Base-by-base conservation (phyloP, 805 yeast species). In the Candida pini region DNA sequence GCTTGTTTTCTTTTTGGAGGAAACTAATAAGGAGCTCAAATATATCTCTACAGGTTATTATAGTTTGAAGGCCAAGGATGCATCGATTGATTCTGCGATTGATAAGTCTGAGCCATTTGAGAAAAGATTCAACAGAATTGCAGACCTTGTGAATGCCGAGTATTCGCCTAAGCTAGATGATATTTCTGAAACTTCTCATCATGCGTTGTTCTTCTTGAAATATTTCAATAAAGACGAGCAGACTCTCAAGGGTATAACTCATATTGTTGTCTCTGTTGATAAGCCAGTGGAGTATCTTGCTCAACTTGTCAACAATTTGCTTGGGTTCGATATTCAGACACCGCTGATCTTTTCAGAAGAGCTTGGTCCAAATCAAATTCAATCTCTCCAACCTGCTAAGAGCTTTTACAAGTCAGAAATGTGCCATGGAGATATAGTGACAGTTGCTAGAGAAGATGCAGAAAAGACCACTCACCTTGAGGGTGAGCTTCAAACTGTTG, bases 361-460 rank as follows among this genome's bases (percentile, higher is more conserved):
- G 47, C 56, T 81, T 17, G 72, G 76, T 25, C 73, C 76, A 2
- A 63, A 62, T 5, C 67, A 69, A 23, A 65, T 80, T 25, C 77
- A 76, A 17, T 48, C 49, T 9, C 39, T 79, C 26, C 68, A 58
- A 29, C 49, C 53, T 7, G 39, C 44, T n/a, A 46, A 47, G 22
- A 63, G 76, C 2, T 73, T 74, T 49, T 73, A 69, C 43, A 69
- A 73, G 38, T 61, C 69, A 25, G 92, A 84, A 45, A 51, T 83
- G 14, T 64, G 68, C 5, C 72, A 69, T 38, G 94, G 94, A 47
- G 94, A 84, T 51, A 80, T 84, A 12, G 52, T 84, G 18, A 58
- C 64, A 30, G 48, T 56, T 34, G 45, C 56, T 6, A 47, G 50
- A 18, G 44, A 50, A 4, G 38, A 39, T 3, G 34, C 35, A 9